These are phyloP conservation scores for Carex arenaria DNA, from an alignment of 202 grass and related monocot genomes.

Conservation along the genomic window DNA sequence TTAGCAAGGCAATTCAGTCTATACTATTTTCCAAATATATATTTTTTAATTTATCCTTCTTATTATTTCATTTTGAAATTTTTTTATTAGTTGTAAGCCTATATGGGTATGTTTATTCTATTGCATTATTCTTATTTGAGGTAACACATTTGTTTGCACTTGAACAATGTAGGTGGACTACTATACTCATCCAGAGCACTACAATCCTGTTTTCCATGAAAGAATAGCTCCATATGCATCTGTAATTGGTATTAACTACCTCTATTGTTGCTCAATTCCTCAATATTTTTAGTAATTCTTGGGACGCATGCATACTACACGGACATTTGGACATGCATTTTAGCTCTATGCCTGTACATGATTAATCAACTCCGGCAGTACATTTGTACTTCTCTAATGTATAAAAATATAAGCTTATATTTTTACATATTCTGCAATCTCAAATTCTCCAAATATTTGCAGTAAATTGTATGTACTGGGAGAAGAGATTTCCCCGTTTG, in stretches of 20 bases:
- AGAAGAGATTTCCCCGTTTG: conserved; percentile 85
- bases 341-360: neutral
- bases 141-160: conserved; percentile 8
- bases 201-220: conserved; percentile 81
- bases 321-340: neutral
- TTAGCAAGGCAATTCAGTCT: conserved; percentile 63
- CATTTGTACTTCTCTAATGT: neutral
- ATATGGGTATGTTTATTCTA: neutral
- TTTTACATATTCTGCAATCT: neutral
- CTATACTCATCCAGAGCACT: conserved; percentile 92
- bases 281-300: neutral
- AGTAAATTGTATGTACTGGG: conserved; percentile 99
- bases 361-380: neutral
- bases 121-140: neutral
- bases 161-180: conserved; percentile 53
- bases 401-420: neutral
- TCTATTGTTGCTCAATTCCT: neutral
- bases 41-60: conserved; percentile 12
- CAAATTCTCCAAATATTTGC: conserved; percentile 14
- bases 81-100: neutral
- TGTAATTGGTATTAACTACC: conserved; percentile 53
- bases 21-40: conserved; percentile 6
- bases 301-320: neutral
- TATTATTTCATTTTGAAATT: conserved; percentile 2
- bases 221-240: conserved; percentile 88